Evolutionary conservation across 2,329 filamentous ascomycete species (phyloP).

Genomic region (Alternaria conjuncta): DNA sequence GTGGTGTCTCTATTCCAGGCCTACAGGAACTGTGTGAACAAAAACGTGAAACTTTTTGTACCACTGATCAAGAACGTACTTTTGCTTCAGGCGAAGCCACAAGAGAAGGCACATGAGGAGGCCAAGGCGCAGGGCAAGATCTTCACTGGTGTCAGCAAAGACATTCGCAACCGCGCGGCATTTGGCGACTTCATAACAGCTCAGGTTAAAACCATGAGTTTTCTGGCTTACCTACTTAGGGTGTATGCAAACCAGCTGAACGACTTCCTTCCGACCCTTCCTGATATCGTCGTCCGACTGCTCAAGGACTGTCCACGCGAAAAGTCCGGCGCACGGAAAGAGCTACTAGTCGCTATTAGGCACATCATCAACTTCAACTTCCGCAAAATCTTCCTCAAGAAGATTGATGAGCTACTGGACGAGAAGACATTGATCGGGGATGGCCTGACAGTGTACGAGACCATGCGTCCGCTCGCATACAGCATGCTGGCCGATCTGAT

Average conservation of each 20-base stretch:
- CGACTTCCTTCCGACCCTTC: slow-evolving; percentile 85
- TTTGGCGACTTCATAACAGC: slow-evolving; percentile 98
- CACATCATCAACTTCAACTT: slow-evolving; percentile 99
- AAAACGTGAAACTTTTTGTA: slow-evolving; percentile 90
- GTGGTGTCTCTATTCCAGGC: slow-evolving; percentile 98
- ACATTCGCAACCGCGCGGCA: slow-evolving; percentile 89
- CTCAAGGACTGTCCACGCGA: slow-evolving; percentile 94
- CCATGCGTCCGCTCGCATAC: slow-evolving; percentile 92
- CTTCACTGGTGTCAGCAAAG: slow-evolving; percentile 90
- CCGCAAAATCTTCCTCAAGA: slow-evolving; percentile 88
- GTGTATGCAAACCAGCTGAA: slow-evolving; percentile 85
- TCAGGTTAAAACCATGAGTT: slow-evolving; percentile 99
- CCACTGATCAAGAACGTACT: slow-evolving; percentile 92
- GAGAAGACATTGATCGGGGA: slow-evolving; percentile 94
- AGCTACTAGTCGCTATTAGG: slow-evolving; percentile 91
- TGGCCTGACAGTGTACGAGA: slow-evolving; percentile 94
- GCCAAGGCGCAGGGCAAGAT: slow-evolving; percentile 79
- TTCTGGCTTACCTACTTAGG: slow-evolving; percentile 88
- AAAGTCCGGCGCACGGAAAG: slow-evolving; percentile 91
- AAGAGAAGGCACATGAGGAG: slow-evolving; percentile 88
- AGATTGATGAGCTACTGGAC: slow-evolving; percentile 94
- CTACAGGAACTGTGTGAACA: slow-evolving; percentile 77
- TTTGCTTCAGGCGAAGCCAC: slow-evolving; percentile 86
- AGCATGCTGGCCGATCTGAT: slow-evolving; percentile 99
- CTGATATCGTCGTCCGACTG: slow-evolving; percentile 86